Evolutionary conservation across 805 yeast genomes (phyloP).

Genomic region (Maudiozyma saulgeensis): DNA sequence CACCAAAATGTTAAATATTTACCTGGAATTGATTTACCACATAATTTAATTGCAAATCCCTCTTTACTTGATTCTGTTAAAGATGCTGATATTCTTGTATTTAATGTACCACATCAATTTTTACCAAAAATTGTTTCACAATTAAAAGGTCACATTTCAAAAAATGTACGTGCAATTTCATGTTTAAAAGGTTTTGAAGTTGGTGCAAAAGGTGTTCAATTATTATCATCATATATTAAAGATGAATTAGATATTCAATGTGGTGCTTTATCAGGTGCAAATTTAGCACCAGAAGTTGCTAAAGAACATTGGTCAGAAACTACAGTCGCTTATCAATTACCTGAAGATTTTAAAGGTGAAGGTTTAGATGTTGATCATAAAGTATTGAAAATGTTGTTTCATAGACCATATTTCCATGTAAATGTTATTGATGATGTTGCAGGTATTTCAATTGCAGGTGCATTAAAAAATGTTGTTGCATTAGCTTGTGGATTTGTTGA

Average conservation of each 20-base stretch:
- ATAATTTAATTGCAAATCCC: conserved; percentile 79
- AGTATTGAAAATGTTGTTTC: conserved; percentile 76
- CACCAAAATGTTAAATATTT: conserved; percentile 94
- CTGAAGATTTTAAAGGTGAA: conserved; percentile 44
- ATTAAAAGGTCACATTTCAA: conserved; percentile 64
- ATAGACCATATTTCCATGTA: conserved; percentile 97
- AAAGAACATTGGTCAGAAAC: conserved; percentile 95
- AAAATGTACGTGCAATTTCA: conserved; percentile 76
- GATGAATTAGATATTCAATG: conserved; percentile 79
- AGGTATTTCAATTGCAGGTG: conserved; percentile 95
- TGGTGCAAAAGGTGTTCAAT: conserved; percentile 70
- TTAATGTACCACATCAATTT: conserved; percentile 97
- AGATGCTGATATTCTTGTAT: conserved; percentile 78
- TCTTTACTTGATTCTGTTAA: conserved; percentile 64
- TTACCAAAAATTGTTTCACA: conserved; percentile 66
- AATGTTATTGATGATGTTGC: conserved; percentile 86
- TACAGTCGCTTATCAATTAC: conserved; percentile 81
- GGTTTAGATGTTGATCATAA: conserved; percentile 51
- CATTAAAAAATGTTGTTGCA: conserved; percentile 92
- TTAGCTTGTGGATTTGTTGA: conserved; percentile 95
- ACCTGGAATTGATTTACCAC: conserved; percentile 77
- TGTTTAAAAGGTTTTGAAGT: conserved; percentile 95
- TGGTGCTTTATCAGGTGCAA: conserved; percentile 96
- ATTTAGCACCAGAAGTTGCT: conserved; percentile 95
- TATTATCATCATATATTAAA: conserved; percentile 70